Base-by-base conservation (phyloP, 2,329 filamentous ascomycete species). In the Cryoendolithus antarcticus region DNA sequence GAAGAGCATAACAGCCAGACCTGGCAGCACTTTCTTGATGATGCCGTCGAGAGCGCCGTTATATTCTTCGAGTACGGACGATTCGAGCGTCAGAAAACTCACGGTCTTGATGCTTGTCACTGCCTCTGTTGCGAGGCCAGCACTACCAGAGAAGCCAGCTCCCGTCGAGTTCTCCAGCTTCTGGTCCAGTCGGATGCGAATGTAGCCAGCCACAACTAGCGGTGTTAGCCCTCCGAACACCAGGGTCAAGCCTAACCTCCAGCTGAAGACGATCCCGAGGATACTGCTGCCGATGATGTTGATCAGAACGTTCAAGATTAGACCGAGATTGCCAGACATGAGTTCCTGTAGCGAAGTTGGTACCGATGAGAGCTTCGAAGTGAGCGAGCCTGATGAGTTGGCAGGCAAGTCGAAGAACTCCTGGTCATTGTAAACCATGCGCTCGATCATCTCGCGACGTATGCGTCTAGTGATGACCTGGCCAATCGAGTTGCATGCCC, bases 361-460 rank as follows among this genome's bases (percentile, higher is more conserved):
- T 60, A 69, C 65, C 39, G 60, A 64, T 41, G 60, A 62, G 21
- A 69, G 51, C 42, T 59, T 62, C 3, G 62, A 59, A 47, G 67
- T 60, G 11, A 69, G 50, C 1, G 59, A 54, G 10, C 64, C 61
- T 9, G 63, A 56, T 4, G 60, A 62, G 33, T 63, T 61, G 3
- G 59, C 60, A 6, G 60, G 56, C 35, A 69, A 71, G 58, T 95
- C 89, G 38, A 94, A 96, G 59, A 86, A 95, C 19, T 76, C 67
- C 40, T 94, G 86, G 45, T 95, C 89, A 61, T 95, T 88, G 4
- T 7, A 9, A 3, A 36, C 8, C 6, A 36, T 36, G 4, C 13
- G 24, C 15, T 36, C 19, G 7, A n/a, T n/a, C 7, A 13, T 10
- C 4, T 36, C 13, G 27, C 15, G 24, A n/a, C 13, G 8, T 9